Percentiles rank a stretch among this genome's conserved stretches.
phyloP scores from a whole-genome alignment of 208 protist species.

The Borovskyia barvae region DNA sequence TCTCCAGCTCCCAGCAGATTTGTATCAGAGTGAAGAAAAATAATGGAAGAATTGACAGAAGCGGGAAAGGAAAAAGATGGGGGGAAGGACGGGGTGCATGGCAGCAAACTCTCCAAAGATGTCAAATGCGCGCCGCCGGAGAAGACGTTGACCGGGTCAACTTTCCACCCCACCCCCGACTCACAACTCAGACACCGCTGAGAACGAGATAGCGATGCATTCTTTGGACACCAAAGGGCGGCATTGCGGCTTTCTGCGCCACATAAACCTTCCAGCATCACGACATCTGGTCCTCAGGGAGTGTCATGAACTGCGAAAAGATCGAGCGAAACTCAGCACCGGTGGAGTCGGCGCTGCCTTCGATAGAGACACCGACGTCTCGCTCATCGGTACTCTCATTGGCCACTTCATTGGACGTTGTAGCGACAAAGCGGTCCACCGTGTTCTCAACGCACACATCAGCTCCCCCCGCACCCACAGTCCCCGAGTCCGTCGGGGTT shows the following conservation, averaged over 20 bases:
- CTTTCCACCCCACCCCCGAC: too few relatives aligned
- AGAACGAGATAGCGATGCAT: too few relatives aligned
- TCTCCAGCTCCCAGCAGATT: too few relatives aligned
- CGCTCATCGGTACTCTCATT: neutral
- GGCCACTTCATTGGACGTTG: neutral
- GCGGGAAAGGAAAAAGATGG: neutral
- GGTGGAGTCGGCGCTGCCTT: slow-evolving; percentile 13
- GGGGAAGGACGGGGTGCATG: neutral
- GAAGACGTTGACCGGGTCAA: too few relatives aligned
- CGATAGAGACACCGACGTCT: slow-evolving; percentile 5
- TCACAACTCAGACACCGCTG: too few relatives aligned
- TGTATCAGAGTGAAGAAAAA: neutral
- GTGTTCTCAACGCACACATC: slow-evolving; percentile 4
- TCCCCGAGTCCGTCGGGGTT: slow-evolving; percentile 9
- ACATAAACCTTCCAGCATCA: neutral
- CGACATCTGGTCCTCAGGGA: slow-evolving; percentile 4
- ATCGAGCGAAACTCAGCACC: slow-evolving; percentile 41
- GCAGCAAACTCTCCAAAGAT: too few relatives aligned
- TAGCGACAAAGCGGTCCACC: slow-evolving; percentile 22
- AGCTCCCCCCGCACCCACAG: slow-evolving; percentile 2
- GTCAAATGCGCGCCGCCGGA: too few relatives aligned
- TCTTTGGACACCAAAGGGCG: too few relatives aligned
- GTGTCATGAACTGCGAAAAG: slow-evolving; percentile 48
- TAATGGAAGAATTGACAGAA: too few relatives aligned
- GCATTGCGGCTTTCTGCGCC: neutral